phyloP scores from a whole-genome alignment of 176 grass and related monocot species.

The Canna indica region DNA sequence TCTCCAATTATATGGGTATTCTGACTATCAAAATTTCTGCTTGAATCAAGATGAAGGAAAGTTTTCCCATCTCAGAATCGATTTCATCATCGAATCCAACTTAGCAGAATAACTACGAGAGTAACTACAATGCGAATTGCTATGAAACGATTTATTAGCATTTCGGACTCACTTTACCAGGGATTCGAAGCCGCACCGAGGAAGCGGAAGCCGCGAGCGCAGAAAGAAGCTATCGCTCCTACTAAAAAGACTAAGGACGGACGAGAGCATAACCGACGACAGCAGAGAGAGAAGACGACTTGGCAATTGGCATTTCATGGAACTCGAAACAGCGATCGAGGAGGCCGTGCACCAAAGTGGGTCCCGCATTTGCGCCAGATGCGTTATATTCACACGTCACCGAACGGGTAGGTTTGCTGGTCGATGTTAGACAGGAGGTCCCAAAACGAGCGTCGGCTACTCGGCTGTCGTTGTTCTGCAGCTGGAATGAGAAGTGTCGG shows the following conservation, averaged over 20 bases:
- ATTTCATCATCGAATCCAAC: no score
- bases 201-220: not conserved
- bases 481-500: not conserved
- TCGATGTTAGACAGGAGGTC: not conserved
- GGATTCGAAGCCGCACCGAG: not conserved
- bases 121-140: not conserved
- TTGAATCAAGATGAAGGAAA: no score
- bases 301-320: no score
- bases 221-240: not conserved
- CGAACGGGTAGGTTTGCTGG: not conserved
- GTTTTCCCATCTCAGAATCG: no score
- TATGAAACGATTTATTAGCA: not conserved
- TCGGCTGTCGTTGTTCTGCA: not conserved
- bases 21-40: no score
- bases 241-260: no score
- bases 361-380: no score
- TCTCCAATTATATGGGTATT: no score
- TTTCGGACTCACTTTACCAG: not conserved
- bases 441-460: not conserved
- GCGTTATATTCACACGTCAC: no score
- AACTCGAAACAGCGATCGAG: not conserved
- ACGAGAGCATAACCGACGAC: not conserved
- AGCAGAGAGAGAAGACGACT: not conserved
- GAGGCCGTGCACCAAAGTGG: not conserved
- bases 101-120: no score